phyloP scores from a whole-genome alignment of 805 yeast species.

The Ogataea paraovalis region DNA sequence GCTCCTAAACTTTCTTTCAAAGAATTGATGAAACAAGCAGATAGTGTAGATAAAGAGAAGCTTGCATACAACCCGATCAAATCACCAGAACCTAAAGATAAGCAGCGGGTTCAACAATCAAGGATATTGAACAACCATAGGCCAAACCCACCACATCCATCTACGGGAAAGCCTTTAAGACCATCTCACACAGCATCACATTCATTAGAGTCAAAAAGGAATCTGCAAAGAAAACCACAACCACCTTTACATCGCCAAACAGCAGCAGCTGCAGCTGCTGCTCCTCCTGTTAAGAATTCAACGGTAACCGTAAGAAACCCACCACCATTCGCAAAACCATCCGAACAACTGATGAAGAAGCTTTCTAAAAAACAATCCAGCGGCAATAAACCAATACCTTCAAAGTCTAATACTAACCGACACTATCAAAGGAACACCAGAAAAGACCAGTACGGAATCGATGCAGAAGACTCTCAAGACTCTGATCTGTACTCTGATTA shows the following conservation, averaged over 20 bases:
- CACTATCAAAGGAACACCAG: neutral
- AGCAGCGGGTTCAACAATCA: neutral
- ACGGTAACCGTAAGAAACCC: neutral
- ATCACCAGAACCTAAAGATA: constrained; percentile 11
- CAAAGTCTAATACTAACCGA: neutral
- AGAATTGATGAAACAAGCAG: constrained; percentile 69
- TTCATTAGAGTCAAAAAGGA: too few species aligned
- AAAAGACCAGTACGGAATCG: constrained; percentile 27
- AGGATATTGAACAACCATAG: neutral
- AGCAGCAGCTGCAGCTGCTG: constrained; percentile 6
- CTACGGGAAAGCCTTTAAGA: neutral
- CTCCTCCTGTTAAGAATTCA: neutral
- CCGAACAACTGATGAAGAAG: constrained; percentile 47
- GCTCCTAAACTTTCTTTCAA: constrained; percentile 52
- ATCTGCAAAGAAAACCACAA: too few species aligned
- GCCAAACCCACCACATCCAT: neutral
- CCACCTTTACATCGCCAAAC: constrained; percentile 3
- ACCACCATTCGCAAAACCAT: constrained; percentile 47
- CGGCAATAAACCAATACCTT: neutral
- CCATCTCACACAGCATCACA: too few species aligned
- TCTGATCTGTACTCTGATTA: constrained; percentile 29
- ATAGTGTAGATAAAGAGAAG: constrained; percentile 48
- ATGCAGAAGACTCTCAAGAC: constrained; percentile 19
- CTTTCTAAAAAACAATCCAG: constrained; percentile 31
- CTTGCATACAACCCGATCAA: constrained; percentile 32